Evolutionary conservation across 2,329 filamentous ascomycete genomes (phyloP), one percentile per base, ranked within the genome.

Genomic region (Iodosphaeria phyllophila): DNA sequence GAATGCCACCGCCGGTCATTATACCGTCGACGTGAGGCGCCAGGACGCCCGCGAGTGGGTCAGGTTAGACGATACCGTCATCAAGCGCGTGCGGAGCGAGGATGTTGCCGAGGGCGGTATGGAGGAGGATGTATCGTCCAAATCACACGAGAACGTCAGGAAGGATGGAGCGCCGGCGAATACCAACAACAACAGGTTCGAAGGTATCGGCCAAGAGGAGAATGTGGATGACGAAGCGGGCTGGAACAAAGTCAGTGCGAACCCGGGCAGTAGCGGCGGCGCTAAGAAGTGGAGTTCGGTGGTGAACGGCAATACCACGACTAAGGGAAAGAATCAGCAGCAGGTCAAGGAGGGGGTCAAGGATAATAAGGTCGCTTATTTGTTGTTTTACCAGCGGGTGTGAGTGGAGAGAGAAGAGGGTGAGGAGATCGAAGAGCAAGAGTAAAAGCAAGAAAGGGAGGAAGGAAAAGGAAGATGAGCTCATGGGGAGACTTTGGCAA

Each of bases 41-140:
- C 86, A 95, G 48, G 89, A 98, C 44, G 82, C 76, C n/a, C 69
- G 69, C 13, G 84, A 93, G 48, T 98, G 89, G 89, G 77, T 98
- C 28, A 78, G 86, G 27, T 69, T 98, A 36, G 89, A 98, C 40
- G 89, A 98, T 45, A 98, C 89, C 0, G 56, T 82, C 30, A 83
- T 98, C 34, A 71, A 78, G 32, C 75, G 83, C 20, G 71, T 98
- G 18, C 68, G 76, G 27, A 74, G 74, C 32, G 79, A 92, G 41
- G 86, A 95, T 33, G 84, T 95, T 12, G 84, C 82, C 3, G 77
- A 84, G 48, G 77, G 67, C 13, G 83, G 80, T 19, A 68, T 74
- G 13, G 80, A 92, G 39, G 82, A 92, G 40, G 75, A 78, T 30
- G 48, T 68, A 3, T n/a, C n/a, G n/a, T n/a, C n/a, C n/a, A n/a